Conservation (phyloP, 371 early-diverging fungal species). For the Blakeslea trispora region DNA sequence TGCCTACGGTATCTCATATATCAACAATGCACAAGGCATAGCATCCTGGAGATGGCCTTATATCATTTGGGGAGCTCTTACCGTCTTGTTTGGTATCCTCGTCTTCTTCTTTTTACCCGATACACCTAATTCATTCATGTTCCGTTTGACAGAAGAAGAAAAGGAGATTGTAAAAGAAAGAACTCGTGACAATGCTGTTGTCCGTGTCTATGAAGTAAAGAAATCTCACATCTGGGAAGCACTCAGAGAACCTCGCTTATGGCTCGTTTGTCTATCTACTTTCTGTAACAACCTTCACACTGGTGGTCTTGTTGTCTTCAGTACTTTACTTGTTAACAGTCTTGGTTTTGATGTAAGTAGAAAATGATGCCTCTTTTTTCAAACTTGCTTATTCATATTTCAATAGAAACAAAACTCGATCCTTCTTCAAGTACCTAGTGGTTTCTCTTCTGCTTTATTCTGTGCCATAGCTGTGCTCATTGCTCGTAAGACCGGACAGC, state of each 20-base stretch:
- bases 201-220: conserved; percentile 24
- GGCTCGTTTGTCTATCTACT: conserved; percentile 21
- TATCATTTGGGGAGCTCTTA: conserved; percentile 30
- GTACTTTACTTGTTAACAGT: conserved; percentile 28
- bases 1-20: conserved; percentile 26
- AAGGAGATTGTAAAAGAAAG: conserved; percentile 26
- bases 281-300: conserved; percentile 31
- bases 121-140: conserved; percentile 18
- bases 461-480: conserved; percentile 15
- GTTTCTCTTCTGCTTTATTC: conserved; percentile 19
- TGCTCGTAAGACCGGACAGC: conserved; percentile 22
- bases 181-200: conserved; percentile 25
- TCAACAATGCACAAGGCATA: conserved; percentile 22
- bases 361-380: neutral
- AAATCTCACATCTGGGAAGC: conserved; percentile 27
- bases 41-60: conserved; percentile 30
- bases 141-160: conserved; percentile 27
- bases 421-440: conserved; percentile 36
- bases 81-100: conserved; percentile 22
- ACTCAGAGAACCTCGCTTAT: conserved; percentile 25
- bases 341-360: conserved; percentile 38
- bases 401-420: conserved; percentile 28
- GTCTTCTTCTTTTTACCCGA: conserved; percentile 33
- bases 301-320: conserved; percentile 38
- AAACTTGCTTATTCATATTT: too few relatives aligned